Base-by-base conservation (phyloP, 768 basidiomycete genomes). In the Hygrophorus pudorinus region DNA sequence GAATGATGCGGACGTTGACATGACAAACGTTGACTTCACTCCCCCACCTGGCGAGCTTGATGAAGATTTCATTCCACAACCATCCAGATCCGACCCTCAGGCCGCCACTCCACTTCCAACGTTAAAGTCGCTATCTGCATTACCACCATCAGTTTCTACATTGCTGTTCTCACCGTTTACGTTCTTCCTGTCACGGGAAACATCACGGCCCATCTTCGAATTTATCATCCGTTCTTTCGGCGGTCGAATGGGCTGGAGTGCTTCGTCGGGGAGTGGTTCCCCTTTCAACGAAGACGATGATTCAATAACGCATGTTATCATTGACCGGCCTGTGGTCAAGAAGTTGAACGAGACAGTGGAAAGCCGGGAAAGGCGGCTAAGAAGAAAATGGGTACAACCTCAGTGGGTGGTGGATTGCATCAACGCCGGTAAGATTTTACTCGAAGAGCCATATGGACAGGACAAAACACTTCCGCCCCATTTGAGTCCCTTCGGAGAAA, bases 361-460 rank as follows among this genome's bases (percentile, higher is more conserved):
- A 42, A 76, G 83, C 51, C 72, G 75, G 52, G 77, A 81, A 52
- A 68, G 73, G 34, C 71, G 79, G 30, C 64, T 71, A 35, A 76
- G 77, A 59, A 75, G 91, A 55, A 90, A 87, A 57, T 89, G 85
- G 60, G 75, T 98, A 13, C 96, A 98, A 62, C 96, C 96, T 9
- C 94, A 98, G 62, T 98, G 96, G 96, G 75, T 96, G 27, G 88
- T 90, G 29, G 96, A 99, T 60, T 96, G 87, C 60, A 80, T 96
- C 59, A 99, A 99, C 59, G 75, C 79, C 6, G 81, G 82, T 8
- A 86, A 76, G 59, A 73, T 94, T 47, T 71, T 97, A 21, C 73
- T 89, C 1, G 87, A 92, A 54, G 92, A 86, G 48, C 71, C 74
- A 20, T 98, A 98, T 58, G 72, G 69, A 17, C 92, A 91, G 56